A percentile compares a stretch with the other conserved stretches of the same genome.
Conservation (phyloP, 805 yeast species). For the Nakazawaea populi region DNA sequence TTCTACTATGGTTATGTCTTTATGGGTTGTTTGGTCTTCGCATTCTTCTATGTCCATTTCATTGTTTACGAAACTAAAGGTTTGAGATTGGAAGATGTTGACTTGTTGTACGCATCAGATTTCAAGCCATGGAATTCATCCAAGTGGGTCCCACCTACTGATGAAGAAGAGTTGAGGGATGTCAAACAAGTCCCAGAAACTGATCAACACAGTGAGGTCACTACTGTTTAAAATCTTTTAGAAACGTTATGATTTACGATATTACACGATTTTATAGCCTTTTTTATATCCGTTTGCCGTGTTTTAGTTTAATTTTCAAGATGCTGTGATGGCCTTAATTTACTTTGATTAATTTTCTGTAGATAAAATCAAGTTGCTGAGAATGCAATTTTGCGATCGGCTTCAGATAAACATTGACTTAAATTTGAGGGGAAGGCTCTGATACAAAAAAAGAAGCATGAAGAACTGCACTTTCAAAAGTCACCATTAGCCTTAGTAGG, state of each 20-base stretch:
- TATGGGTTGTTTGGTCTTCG: conserved; percentile 49
- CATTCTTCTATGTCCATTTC: conserved; percentile 51
- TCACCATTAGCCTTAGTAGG: background rate
- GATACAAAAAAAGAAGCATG: too few species aligned
- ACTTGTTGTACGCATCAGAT: conserved; percentile 46
- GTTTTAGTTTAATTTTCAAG: background rate
- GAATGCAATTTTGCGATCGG: too few species aligned
- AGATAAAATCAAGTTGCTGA: background rate
- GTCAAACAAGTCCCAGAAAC: background rate
- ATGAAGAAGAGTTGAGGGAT: background rate
- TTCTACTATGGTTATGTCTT: conserved; percentile 48
- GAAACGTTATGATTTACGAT: background rate
- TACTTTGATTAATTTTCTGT: too few species aligned
- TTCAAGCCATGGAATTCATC: conserved; percentile 24
- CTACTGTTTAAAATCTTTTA: background rate
- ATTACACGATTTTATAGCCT: background rate
- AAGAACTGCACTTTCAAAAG: background rate
- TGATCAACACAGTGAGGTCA: conserved; percentile 5
- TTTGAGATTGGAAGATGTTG: conserved; percentile 62
- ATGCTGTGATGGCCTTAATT: background rate
- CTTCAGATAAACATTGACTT: too few species aligned
- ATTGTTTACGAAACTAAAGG: conserved; percentile 63
- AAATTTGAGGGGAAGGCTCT: too few species aligned
- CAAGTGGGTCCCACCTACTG: conserved; percentile 4
- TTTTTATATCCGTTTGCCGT: background rate